Base-by-base conservation (phyloP, 2,329 filamentous ascomycete genomes). In the Drechslera avenae region DNA sequence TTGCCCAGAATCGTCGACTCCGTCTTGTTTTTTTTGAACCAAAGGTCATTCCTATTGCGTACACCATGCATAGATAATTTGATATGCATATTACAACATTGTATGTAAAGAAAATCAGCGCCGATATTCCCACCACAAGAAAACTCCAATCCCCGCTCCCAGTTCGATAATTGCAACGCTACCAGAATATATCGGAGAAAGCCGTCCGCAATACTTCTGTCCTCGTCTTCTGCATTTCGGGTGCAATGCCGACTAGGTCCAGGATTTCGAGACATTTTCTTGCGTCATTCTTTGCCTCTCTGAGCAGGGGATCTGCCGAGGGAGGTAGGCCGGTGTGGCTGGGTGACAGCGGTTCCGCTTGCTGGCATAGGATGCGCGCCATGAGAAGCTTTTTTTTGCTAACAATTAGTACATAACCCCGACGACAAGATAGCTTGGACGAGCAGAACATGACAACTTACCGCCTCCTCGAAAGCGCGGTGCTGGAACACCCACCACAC, bases 401-500 rank as follows among this genome's bases (percentile, higher is more conserved):
- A 37, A 8, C 16, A 21, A 36, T 17, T 3, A 31, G 21, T 12
- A 21, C 21, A 14, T n/a, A n/a, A n/a, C n/a, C n/a, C n/a, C n/a
- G n/a, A n/a, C n/a, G n/a, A n/a, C n/a, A n/a, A n/a, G n/a, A n/a
- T n/a, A n/a, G n/a, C n/a, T 3, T 1, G 32, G n/a, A 14, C 8
- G 14, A 31, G 18, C 26, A 13, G 19, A 21, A 16, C 7, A 14
- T n/a, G 28, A 17, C 3, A 5, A 88, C 89, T 73, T 84, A 89
- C 66, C 26, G 87, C 87, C 76, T 92, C 89, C 44, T 92, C 79
- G 66, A 92, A 92, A 0, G 89, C 89, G 1, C 89, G 79, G 67
- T 92, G 89, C 68, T 91, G 89, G 60, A 91, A 90, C 0, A 90
- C 88, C 89, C 89, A 93, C 89, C 89, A 92, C 1, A 91, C 88